A percentile compares a stretch with the other conserved stretches of the same genome.
These are phyloP conservation scores for Termitomyces eurrhizus DNA, from an alignment of 768 basidiomycete species.

Conservation along the genomic window DNA sequence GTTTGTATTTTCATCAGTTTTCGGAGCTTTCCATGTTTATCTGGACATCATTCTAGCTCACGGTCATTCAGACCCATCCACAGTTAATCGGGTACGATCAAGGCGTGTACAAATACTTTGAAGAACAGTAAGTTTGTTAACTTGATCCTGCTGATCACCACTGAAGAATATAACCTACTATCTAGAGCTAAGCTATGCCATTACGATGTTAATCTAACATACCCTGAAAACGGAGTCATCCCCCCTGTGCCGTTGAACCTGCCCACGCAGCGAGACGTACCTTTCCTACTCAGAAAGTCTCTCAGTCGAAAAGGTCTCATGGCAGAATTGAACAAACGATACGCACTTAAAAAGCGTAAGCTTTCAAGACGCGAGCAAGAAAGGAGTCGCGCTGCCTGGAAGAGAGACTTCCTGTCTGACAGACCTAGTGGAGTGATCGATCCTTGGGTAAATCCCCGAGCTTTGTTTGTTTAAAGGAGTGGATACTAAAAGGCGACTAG, in stretches of 20 bases:
- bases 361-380: conserved; percentile 22
- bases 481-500: conserved; percentile 22
- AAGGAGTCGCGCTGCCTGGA: conserved; percentile 31
- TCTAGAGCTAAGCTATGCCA: conserved; percentile 56
- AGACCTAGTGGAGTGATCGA: conserved; percentile 55
- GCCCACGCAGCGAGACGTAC: conserved; percentile 32
- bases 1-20: conserved; percentile 29
- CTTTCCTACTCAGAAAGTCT: conserved; percentile 21
- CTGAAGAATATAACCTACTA: background rate
- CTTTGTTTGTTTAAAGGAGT: background rate
- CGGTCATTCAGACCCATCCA: conserved; percentile 66
- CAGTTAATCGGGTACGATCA: conserved; percentile 72
- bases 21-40: background rate
- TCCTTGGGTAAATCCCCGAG: conserved; percentile 37
- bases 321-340: conserved; percentile 19
- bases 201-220: conserved; percentile 63
- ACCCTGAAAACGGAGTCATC: conserved; percentile 56
- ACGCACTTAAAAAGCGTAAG: conserved; percentile 18
- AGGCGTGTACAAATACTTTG: conserved; percentile 64
- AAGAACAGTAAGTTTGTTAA: conserved; percentile 51
- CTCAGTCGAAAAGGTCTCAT: conserved; percentile 17
- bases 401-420: conserved; percentile 39
- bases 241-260: conserved; percentile 35
- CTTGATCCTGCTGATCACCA: background rate
- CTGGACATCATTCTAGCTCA: conserved; percentile 32